phyloP scores from a whole-genome alignment of 345 rosid genomes.

The Toxicodendron radicans region DNA sequence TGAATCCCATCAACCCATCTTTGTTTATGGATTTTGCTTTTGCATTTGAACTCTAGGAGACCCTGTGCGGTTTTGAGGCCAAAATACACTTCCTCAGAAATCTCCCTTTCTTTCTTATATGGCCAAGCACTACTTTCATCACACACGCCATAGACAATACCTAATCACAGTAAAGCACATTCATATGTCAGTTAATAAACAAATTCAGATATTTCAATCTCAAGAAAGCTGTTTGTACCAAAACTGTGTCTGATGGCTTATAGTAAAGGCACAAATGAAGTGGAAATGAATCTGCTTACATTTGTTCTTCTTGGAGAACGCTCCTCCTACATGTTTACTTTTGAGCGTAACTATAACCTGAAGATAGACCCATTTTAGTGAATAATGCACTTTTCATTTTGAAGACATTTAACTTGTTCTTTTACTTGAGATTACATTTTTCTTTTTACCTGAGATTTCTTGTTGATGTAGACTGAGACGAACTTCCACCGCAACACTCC shows the following conservation, averaged over 20 bases:
- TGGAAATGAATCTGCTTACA: conserved; percentile 34
- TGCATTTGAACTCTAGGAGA: conserved; percentile 91
- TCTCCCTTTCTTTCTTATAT: conserved; percentile 74
- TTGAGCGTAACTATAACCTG: conserved; percentile 77
- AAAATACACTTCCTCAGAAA: conserved; percentile 69
- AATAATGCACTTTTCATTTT: neutral
- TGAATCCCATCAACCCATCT: conserved; percentile 82
- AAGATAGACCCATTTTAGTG: conserved; percentile 4
- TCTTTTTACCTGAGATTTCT: conserved; percentile 67
- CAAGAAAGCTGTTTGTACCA: conserved; percentile 5
- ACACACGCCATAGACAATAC: conserved; percentile 76
- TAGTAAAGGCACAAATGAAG: too few species aligned
- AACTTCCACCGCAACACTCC: conserved; percentile 65
- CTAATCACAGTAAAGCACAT: conserved; percentile 32
- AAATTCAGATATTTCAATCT: conserved; percentile 17
- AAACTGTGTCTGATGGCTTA: neutral
- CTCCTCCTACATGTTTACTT: conserved; percentile 90
- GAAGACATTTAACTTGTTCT: neutral
- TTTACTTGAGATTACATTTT: neutral
- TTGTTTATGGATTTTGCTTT: conserved; percentile 77
- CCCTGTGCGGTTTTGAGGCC: conserved; percentile 94
- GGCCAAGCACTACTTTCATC: conserved; percentile 91
- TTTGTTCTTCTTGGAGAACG: conserved; percentile 87
- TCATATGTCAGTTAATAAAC: neutral
- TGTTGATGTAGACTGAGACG: conserved; percentile 63